Conservation (phyloP, 139 green algal species). For the Chlorella sp. region DNA sequence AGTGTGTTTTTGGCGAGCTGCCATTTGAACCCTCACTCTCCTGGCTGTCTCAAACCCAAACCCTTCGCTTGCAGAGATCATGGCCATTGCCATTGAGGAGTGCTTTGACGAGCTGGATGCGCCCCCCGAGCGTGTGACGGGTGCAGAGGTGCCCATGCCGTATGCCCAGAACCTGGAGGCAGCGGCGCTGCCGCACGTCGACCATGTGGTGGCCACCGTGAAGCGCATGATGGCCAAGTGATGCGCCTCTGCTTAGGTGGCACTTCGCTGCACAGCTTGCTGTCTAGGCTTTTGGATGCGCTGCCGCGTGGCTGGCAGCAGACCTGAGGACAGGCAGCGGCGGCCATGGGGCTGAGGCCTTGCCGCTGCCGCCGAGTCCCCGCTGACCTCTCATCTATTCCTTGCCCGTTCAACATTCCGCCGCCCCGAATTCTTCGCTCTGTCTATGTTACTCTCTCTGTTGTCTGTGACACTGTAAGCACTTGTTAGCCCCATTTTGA, state of each 20-base stretch:
- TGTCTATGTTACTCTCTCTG: background rate
- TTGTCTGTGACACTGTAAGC: background rate
- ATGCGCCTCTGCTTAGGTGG: background rate
- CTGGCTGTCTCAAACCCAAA: background rate
- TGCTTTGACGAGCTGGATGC: conserved; percentile 98
- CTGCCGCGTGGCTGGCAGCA: background rate
- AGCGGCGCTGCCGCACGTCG: conserved; percentile 79
- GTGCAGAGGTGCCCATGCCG: conserved; percentile 93
- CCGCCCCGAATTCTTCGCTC: background rate
- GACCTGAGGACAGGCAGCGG: background rate
- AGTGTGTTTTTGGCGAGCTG: too few relatives aligned
- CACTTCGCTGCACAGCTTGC: background rate
- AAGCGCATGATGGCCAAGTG: conserved; percentile 57
- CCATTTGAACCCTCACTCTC: too few relatives aligned
- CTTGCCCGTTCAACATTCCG: background rate
- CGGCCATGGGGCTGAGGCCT: conserved; percentile 4
- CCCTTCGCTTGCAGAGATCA: conserved; percentile 67
- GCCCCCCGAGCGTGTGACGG: conserved; percentile 90
- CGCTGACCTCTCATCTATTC: background rate
- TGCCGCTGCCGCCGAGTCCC: background rate
- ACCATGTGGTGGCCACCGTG: conserved; percentile 79
- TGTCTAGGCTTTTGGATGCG: background rate
- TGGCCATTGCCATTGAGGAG: conserved; percentile 87
- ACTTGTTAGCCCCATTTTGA: background rate
- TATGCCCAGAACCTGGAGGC: conserved; percentile 96